Evolutionary conservation across 257 asterid genomes (phyloP), one percentile per base, ranked within the genome.

Genomic region (Hygrophila difformis): DNA sequence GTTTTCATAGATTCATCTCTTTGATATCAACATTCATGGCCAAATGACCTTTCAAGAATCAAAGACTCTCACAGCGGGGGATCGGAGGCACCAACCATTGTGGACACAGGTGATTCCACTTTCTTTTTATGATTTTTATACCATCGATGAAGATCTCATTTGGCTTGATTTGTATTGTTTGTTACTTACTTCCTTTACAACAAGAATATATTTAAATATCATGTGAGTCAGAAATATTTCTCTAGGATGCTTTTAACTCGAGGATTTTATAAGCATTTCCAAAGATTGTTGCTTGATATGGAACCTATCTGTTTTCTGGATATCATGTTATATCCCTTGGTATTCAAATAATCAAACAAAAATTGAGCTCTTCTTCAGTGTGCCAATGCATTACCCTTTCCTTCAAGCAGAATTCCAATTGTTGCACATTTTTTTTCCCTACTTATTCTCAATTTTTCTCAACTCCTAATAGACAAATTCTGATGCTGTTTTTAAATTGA

Each of bases 21-120:
- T 84, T 62, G 95, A 87, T 70, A 81, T 87, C 47, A 82, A 87
- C 65, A 87, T 87, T 63, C 94, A 95, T 24, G 93, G 95, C 50
- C 74, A 87, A 62, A 74, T 87, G 31, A 63, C 79, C 34, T 84
- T 87, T 70, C 74, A 62, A 79, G 97, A 87, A 44, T 87, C 97
- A 8, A 63, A 70, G 55, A 81, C 93, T 22, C 93, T 84, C 37
- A 84, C 89, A n/a, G 94, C 95, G 39, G 95, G 95, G 69, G 86
- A n/a, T n/a, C n/a, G n/a, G n/a, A 81, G 64, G 62, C 84, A 47
- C 94, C 92, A 23, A 87, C 97, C 17, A 36, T 66, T 33, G 97
- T 87, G 23, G 97, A 87, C 71, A 88, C 97, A 45, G 94, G 94
- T 88, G 64, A 5, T 33, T 14, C n/a, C 19, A 47, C 49, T 60